phyloP scores from a whole-genome alignment of 495 filamentous ascomycete genomes.

The Pseudomonodictys pantanalensis region DNA sequence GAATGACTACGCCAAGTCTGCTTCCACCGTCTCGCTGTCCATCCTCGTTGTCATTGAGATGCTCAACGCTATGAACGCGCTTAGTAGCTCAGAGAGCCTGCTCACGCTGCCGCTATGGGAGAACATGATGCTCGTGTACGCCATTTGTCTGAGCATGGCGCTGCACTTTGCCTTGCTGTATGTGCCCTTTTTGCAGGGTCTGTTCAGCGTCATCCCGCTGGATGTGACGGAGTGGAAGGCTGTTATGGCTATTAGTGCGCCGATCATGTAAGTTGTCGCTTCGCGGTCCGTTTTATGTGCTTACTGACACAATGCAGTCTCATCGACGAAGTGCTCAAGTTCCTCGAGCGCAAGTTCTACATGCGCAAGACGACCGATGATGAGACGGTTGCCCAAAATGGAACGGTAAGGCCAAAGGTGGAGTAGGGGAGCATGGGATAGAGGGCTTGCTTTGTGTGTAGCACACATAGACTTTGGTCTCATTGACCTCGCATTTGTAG shows the following conservation, averaged over 20 bases:
- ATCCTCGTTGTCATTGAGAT: slow-evolving; percentile 98
- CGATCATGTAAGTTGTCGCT: slow-evolving; percentile 96
- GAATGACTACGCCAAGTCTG: slow-evolving; percentile 84
- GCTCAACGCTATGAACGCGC: slow-evolving; percentile 98
- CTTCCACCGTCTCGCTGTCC: slow-evolving; percentile 90
- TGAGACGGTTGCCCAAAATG: no score
- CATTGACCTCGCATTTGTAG: no score
- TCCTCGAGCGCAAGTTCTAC: no score
- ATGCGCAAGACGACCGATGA: no score
- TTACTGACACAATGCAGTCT: no score
- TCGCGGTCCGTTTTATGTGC: no score
- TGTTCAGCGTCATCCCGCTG: slow-evolving; percentile 91
- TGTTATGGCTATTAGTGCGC: slow-evolving; percentile 81
- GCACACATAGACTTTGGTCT: no score
- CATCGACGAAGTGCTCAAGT: no score
- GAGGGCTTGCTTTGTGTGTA: no score
- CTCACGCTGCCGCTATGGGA: slow-evolving; percentile 91
- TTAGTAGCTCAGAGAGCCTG: slow-evolving; percentile 92
- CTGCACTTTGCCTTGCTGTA: slow-evolving; percentile 95
- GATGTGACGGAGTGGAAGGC: slow-evolving; percentile 91
- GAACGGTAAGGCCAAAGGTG: no score
- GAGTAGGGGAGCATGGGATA: no score
- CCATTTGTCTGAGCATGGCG: slow-evolving; percentile 90
- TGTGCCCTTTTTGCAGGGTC: slow-evolving; percentile 77
- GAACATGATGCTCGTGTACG: slow-evolving; percentile 96